These are phyloP conservation scores for Lichtheimia ornata DNA, from an alignment of 371 early-diverging fungal genomes.

Conservation along the genomic window DNA sequence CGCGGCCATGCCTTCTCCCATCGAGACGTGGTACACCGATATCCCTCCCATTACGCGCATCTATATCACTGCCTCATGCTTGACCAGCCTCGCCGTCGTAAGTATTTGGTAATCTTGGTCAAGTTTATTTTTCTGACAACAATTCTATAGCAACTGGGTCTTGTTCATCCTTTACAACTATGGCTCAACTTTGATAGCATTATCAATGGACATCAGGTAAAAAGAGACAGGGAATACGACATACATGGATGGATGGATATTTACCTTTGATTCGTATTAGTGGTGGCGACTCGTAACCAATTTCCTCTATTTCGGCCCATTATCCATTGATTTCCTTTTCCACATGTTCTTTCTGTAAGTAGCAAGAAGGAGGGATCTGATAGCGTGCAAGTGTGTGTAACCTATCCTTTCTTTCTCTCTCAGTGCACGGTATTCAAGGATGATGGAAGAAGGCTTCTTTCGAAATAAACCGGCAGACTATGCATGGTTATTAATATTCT, in stretches of 20 bases:
- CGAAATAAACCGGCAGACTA: conserved; percentile 90
- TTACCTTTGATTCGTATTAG: conserved; percentile 35
- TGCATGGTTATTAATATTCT: conserved; percentile 80
- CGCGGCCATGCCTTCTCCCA: conserved; percentile 55
- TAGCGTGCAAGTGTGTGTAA: too few relatives aligned
- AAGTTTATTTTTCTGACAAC: not conserved
- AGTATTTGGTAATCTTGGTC: conserved; percentile 21
- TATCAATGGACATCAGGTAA: conserved; percentile 69
- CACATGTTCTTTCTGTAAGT: conserved; percentile 94
- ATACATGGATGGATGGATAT: conserved; percentile 4
- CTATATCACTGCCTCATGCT: conserved; percentile 78
- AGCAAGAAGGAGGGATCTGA: not conserved
- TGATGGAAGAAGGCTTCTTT: conserved; percentile 95
- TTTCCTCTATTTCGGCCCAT: conserved; percentile 88
- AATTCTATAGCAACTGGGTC: conserved; percentile 62
- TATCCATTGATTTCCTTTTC: conserved; percentile 89
- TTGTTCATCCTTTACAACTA: conserved; percentile 75
- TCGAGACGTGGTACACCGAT: conserved; percentile 93
- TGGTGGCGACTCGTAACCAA: conserved; percentile 92
- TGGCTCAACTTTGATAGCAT: conserved; percentile 78
- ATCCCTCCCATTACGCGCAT: conserved; percentile 86
- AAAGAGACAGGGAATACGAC: not conserved
- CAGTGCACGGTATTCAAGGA: conserved; percentile 84
- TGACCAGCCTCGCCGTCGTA: conserved; percentile 80
- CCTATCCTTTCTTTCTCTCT: not conserved